Evolutionary conservation across 2,329 filamentous ascomycete genomes (phyloP), one percentile per base, ranked within the genome.

Genomic region (Dactylella cylindrospora): DNA sequence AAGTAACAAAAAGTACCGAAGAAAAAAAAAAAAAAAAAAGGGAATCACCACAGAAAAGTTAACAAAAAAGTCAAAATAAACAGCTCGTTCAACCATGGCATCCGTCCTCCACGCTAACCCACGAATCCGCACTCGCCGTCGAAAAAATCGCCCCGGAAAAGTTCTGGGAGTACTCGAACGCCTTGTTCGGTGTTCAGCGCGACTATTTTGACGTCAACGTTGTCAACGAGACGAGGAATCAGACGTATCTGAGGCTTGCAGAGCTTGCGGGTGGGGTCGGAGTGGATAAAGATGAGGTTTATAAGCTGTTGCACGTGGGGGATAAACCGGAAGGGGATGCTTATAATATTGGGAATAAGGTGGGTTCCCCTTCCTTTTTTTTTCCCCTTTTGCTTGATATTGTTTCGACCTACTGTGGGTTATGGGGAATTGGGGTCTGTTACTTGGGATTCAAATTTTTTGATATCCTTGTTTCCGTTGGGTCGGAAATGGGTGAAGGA

Each of bases 101-200:
- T 39, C 57, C 57, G 19, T 62, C 57, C 10, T 62, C 57, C 49
- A 62, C 57, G 26, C 49, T 73, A 22, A 78, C 81, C 52, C 88
- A 91, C 76, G 91, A 97, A 79, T 86, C 90, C 25, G 90, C 78
- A 2, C 80, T 89, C 25, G 91, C 90, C 2, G 88, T 96, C 1
- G 79, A 91, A 67, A 80, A 80, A 45, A 73, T 88, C 5, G 76
- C 82, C 2, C 85, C 87, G 0, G 76, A 78, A 13, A 83, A 82
- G 67, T 97, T 94, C 79, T 95, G 85, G 83, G 77, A 79, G 12
- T 96, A 91, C 73, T 78, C 78, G 32, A 32, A 65, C 25, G 66
- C 64, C 20, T 65, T 74, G 4, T 86, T 86, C 70, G 76, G 78
- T 23, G 76, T 81, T 65, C 89, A 96, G 72, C 78, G 77, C 41